Percentiles rank a stretch among this genome's conserved stretches.
Conservation (phyloP, 225 moss, liverwort and hornwort species). For the Sphagnum tenellum region DNA sequence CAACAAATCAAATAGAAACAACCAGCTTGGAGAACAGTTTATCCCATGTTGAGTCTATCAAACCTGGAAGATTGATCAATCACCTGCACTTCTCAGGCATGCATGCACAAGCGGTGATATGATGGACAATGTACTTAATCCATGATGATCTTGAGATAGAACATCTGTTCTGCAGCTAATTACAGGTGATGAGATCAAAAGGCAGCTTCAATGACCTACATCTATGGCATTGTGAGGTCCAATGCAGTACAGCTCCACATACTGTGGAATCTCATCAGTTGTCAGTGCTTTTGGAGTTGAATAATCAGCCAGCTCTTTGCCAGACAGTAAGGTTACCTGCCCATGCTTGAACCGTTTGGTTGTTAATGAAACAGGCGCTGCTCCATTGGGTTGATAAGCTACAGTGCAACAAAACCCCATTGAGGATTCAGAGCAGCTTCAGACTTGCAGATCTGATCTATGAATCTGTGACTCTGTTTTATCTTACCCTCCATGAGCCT, state of each 20-base stretch:
- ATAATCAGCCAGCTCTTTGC: constrained; percentile 1
- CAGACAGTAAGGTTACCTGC: constrained; percentile 10
- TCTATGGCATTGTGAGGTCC: constrained; percentile 21
- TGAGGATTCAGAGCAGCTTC: no score
- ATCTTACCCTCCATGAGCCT: no score
- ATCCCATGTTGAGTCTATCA: not conserved
- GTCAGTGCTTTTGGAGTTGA: constrained; percentile 30
- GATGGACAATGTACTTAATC: no score
- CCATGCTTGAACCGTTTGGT: constrained; percentile 5
- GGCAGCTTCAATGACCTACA: constrained; percentile 7
- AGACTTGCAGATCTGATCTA: no score
- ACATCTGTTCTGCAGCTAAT: not conserved
- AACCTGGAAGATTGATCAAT: no score
- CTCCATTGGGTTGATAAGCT: constrained; percentile 37
- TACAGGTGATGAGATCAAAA: not conserved
- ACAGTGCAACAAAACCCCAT: not conserved
- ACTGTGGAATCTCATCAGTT: constrained; percentile 23
- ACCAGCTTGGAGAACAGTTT: not conserved
- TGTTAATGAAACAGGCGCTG: constrained; percentile 20
- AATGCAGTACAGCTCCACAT: constrained; percentile 19
- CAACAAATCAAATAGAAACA: not conserved
- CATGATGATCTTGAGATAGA: no score
- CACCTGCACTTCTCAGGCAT: no score
- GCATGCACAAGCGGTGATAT: no score
- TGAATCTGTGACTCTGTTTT: no score